phyloP scores from a whole-genome alignment of 495 filamentous ascomycete species.

The Peziza echinospora region DNA sequence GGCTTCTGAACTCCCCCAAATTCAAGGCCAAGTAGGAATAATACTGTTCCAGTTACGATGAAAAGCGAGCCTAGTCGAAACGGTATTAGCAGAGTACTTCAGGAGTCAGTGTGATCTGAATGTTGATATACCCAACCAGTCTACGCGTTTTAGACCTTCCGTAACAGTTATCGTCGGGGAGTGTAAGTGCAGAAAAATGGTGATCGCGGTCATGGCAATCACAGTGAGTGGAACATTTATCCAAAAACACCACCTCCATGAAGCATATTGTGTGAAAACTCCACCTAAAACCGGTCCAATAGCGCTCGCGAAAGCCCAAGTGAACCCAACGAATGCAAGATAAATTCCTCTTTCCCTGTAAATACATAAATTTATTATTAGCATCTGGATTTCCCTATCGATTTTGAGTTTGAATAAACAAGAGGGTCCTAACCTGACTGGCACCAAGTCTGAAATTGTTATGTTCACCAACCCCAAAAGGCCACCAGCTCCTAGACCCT shows the following conservation, averaged over 20 bases:
- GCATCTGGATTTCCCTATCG: neutral
- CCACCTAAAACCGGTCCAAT: constrained; percentile 59
- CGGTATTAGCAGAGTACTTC: neutral
- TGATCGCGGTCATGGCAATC: constrained; percentile 39
- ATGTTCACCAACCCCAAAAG: constrained; percentile 65
- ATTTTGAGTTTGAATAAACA: neutral
- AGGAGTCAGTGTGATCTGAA: too few species aligned
- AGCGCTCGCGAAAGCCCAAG: constrained; percentile 54
- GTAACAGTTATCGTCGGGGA: constrained; percentile 50
- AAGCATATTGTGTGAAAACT: constrained; percentile 38
- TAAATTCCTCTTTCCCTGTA: constrained; percentile 39
- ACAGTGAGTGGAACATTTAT: constrained; percentile 57
- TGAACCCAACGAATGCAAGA: constrained; percentile 40
- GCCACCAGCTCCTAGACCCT: constrained; percentile 70
- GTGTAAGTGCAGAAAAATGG: constrained; percentile 52
- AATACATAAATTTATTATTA: constrained; percentile 1
- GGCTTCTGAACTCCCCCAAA: constrained; percentile 55
- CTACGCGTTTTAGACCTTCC: constrained; percentile 36
- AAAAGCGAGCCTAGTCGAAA: constrained; percentile 24
- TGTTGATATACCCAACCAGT: constrained; percentile 16
- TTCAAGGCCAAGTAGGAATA: constrained; percentile 62
- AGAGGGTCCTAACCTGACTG: too few species aligned
- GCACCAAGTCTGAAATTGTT: constrained; percentile 44
- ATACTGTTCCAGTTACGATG: constrained; percentile 55
- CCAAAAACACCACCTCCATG: constrained; percentile 44